Conservation (phyloP, 371 early-diverging fungal genomes). For the Batkoa obscura region DNA sequence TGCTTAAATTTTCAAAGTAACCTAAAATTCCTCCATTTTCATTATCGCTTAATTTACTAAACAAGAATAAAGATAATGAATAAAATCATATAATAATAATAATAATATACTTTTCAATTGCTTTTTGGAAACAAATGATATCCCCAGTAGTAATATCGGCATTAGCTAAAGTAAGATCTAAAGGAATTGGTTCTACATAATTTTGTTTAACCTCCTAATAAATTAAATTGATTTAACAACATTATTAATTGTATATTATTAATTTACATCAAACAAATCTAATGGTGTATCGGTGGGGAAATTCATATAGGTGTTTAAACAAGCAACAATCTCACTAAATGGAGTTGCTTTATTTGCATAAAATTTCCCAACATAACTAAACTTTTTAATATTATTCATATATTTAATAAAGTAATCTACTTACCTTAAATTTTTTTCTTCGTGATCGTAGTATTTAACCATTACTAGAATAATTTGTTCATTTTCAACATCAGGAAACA, state of each 20-base stretch:
- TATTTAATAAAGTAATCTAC: constrained; percentile 7
- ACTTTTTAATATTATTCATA: neutral
- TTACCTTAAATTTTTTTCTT: constrained; percentile 34
- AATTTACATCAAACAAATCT: constrained; percentile 42
- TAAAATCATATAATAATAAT: neutral
- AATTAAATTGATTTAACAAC: too few species aligned
- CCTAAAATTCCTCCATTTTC: constrained; percentile 27
- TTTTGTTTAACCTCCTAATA: constrained; percentile 67
- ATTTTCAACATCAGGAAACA: constrained; percentile 12
- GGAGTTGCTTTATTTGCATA: constrained; percentile 33
- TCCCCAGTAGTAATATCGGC: constrained; percentile 83
- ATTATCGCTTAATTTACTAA: neutral
- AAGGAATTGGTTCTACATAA: constrained; percentile 61
- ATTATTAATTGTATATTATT: too few species aligned
- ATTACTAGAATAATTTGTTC: constrained; percentile 26
- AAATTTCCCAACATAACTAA: constrained; percentile 36
- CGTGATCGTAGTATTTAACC: constrained; percentile 73
- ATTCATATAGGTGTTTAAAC: constrained; percentile 24
- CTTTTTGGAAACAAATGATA: constrained; percentile 66
- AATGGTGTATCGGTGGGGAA: constrained; percentile 35
- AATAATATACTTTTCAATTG: constrained; percentile 12
- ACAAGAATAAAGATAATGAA: too few species aligned
- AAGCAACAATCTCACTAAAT: constrained; percentile 41
- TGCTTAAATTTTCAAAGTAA: constrained; percentile 51
- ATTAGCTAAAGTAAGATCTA: constrained; percentile 31